Conservation (phyloP, 371 early-diverging fungal genomes). For the Zopfochytrium polystomum region DNA sequence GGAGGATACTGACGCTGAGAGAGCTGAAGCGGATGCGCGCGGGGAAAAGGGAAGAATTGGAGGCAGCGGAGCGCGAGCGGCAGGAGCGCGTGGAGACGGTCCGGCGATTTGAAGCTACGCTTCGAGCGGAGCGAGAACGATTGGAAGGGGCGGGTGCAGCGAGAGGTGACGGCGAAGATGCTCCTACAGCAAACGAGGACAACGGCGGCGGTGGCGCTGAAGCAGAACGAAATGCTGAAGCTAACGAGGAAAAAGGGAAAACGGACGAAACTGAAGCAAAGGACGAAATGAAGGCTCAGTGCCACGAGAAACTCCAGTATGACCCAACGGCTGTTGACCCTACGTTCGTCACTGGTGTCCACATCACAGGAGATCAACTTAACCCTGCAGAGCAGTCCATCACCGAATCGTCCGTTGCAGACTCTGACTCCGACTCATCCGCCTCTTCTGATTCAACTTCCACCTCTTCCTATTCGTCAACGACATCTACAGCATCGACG, state of each 20-base stretch:
- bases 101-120: no score
- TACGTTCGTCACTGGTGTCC: constrained; percentile 47
- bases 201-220: constrained; percentile 11
- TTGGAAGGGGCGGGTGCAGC: background rate
- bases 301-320: constrained; percentile 23
- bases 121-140: background rate
- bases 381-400: background rate
- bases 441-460: background rate
- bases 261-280: background rate
- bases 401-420: background rate
- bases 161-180: constrained; percentile 9
- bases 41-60: background rate
- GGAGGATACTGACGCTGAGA: constrained; percentile 33
- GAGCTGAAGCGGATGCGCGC: constrained; percentile 25
- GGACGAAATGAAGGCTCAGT: background rate
- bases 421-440: background rate
- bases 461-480: background rate
- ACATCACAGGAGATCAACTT: constrained; percentile 36
- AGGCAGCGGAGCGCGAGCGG: constrained; percentile 1
- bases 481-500: no score
- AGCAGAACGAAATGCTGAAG: background rate
- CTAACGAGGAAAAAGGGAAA: background rate
- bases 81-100: no score
- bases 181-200: constrained; percentile 6
- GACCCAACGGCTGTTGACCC: constrained; percentile 29